phyloP scores from a whole-genome alignment of 2,329 filamentous ascomycete species.

The Pestalotiopsis sp. region DNA sequence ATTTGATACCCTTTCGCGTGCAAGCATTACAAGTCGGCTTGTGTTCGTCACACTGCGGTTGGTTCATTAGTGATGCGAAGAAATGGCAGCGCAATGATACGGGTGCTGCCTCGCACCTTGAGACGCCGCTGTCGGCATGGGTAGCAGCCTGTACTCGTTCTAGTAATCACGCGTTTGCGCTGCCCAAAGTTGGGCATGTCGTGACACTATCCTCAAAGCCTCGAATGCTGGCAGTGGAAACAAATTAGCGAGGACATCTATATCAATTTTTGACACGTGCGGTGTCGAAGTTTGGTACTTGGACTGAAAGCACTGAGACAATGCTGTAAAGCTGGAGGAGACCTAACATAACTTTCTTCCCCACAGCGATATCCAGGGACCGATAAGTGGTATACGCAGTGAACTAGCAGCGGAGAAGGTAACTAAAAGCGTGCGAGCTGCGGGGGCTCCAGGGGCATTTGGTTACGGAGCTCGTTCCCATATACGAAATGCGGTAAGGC shows the following conservation, averaged over 20 bases:
- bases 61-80: too few species aligned
- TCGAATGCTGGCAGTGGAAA: background rate
- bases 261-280: background rate
- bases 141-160: background rate
- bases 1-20: background rate
- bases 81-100: background rate
- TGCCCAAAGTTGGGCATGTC: background rate
- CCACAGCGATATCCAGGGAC: background rate
- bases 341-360: background rate
- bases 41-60: background rate
- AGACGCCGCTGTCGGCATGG: background rate
- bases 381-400: background rate
- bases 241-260: background rate
- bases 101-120: background rate
- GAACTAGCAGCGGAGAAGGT: background rate
- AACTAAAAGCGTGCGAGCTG: background rate
- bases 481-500: background rate
- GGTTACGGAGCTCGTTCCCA: background rate
- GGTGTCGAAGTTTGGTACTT: background rate
- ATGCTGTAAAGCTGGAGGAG: background rate
- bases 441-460: too few species aligned
- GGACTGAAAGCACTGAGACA: background rate
- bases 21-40: background rate
- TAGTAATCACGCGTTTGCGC: background rate
- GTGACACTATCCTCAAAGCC: background rate